A percentile compares a stretch with the other conserved stretches of the same genome.
Evolutionary conservation across 805 yeast species (phyloP).

Genomic region (Suhomyces tanzawaensis): DNA sequence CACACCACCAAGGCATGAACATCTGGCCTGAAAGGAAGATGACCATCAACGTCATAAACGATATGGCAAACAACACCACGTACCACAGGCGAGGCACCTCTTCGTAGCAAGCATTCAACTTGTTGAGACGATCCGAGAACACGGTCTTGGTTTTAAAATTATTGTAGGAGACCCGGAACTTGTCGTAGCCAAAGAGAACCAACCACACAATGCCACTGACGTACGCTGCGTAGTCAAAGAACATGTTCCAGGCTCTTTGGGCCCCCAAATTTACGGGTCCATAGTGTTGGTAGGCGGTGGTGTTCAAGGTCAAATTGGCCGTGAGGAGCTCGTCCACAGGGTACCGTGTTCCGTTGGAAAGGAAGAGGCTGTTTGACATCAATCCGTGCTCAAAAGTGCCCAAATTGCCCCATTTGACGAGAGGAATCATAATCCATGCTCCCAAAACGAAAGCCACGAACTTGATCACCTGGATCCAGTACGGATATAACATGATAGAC

Average conservation of each 20-base stretch:
- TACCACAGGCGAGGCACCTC: slow-evolving; percentile 49
- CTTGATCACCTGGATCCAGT: slow-evolving; percentile 51
- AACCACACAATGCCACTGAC: slow-evolving; percentile 49
- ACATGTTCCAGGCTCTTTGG: slow-evolving; percentile 50
- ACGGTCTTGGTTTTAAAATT: slow-evolving; percentile 7
- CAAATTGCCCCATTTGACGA: slow-evolving; percentile 43
- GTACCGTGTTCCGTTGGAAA: slow-evolving; percentile 36
- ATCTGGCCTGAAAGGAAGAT: slow-evolving; percentile 32
- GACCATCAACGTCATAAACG: slow-evolving; percentile 33
- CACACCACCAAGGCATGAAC: slow-evolving; percentile 45
- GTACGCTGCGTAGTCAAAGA: slow-evolving; percentile 54
- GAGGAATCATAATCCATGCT: slow-evolving; percentile 50
- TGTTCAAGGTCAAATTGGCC: slow-evolving; percentile 37
- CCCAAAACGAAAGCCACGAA: slow-evolving; percentile 45
- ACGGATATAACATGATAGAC: slow-evolving; percentile 48
- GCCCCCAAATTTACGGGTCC: slow-evolving; percentile 50
- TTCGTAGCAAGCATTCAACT: slow-evolving; percentile 34
- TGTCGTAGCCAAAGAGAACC: slow-evolving; percentile 33
- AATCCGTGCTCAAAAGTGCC: slow-evolving; percentile 35
- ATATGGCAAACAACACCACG: slow-evolving; percentile 28
- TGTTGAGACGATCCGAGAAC: slow-evolving; percentile 43
- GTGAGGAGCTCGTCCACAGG: slow-evolving; percentile 44
- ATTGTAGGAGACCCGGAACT: slow-evolving; percentile 17
- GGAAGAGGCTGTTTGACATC: slow-evolving; percentile 46
- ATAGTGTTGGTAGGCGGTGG: slow-evolving; percentile 42